Conservation (phyloP, 768 basidiomycete species). For the Phaeotremella fagi region DNA sequence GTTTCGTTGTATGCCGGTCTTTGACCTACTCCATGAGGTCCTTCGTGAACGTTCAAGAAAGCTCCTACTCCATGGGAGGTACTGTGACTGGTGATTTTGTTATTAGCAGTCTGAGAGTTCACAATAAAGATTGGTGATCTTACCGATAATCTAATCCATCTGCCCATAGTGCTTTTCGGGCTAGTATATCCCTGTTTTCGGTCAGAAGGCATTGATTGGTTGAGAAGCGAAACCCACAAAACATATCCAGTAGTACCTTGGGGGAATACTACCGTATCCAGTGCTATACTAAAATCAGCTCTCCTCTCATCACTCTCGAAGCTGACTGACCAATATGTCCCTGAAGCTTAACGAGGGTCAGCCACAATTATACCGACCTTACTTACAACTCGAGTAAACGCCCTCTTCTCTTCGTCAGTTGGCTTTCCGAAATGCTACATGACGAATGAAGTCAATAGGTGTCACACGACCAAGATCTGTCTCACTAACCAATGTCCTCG, state of each 20-base stretch:
- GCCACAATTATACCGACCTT: neutral
- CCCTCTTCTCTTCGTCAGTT: constrained; percentile 71
- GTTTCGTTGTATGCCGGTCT: constrained; percentile 62
- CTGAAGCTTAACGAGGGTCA: constrained; percentile 30
- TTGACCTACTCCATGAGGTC: constrained; percentile 58
- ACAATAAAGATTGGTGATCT: constrained; percentile 6
- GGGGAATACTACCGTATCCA: constrained; percentile 81
- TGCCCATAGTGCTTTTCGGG: constrained; percentile 34
- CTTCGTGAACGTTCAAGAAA: constrained; percentile 93
- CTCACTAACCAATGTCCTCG: constrained; percentile 76
- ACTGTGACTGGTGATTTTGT: constrained; percentile 59
- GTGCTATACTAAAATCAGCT: constrained; percentile 50
- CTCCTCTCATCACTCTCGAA: neutral
- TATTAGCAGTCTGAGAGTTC: neutral
- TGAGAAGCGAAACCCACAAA: constrained; percentile 30
- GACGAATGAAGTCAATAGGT: too few relatives aligned
- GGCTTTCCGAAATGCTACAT: constrained; percentile 81
- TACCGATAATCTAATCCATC: constrained; percentile 48
- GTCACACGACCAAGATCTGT: too few relatives aligned
- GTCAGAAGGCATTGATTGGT: neutral
- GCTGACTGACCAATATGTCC: constrained; percentile 36
- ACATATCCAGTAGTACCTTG: constrained; percentile 55
- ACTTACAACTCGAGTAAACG: constrained; percentile 73
- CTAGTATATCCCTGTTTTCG: constrained; percentile 6
- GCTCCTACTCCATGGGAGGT: constrained; percentile 94